Evolutionary conservation across 805 yeast species (phyloP), one percentile per base, ranked within the genome.

Genomic region (Candida manassasensis): DNA sequence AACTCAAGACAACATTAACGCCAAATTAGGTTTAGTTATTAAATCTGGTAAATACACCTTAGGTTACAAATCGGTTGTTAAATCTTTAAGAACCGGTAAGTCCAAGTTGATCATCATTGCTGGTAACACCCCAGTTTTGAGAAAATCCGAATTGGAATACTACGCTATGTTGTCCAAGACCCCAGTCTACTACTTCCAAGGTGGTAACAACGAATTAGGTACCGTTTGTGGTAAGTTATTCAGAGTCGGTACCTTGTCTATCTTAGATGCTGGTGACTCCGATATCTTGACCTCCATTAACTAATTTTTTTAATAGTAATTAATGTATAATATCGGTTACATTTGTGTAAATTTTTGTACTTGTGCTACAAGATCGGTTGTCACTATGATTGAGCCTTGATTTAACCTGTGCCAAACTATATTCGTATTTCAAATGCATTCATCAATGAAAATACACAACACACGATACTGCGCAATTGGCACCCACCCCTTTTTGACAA

Each of bases 151-250:
- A 83, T 82, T 93, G 72, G 98, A 93, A 81, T 93, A 93, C 84
- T 93, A 93, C 87, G 97, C 97, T 66, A 90, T 93, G 98, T 84
- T 93, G 71, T 84, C 97, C 70, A 90, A 89, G 86, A 85, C 96
- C 69, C 79, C 79, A 65, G 83, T 81, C 53, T 89, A 90, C 93
- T 94, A 89, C 89, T 93, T 89, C 95, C 93, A 83, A 75, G 97
- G 97, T 80, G 95, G 96, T 73, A 90, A 90, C 96, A 90, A 90
- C 77, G 97, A 90, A 79, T 86, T 90, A 67, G 97, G 97, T 80
- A 93, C 99, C 61, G 96, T 96, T 59, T 90, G 96, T 77, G 99
- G 99, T 89, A 90, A 86, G 76, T 87, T 93, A 66, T 93, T 93
- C 96, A 87, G 97, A 79, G 97, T 93, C 60, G 97, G 97, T 79